Evolutionary conservation across 805 yeast genomes (phyloP), one percentile per base, ranked within the genome.

Genomic region (Cyberlindnera mycetangii): DNA sequence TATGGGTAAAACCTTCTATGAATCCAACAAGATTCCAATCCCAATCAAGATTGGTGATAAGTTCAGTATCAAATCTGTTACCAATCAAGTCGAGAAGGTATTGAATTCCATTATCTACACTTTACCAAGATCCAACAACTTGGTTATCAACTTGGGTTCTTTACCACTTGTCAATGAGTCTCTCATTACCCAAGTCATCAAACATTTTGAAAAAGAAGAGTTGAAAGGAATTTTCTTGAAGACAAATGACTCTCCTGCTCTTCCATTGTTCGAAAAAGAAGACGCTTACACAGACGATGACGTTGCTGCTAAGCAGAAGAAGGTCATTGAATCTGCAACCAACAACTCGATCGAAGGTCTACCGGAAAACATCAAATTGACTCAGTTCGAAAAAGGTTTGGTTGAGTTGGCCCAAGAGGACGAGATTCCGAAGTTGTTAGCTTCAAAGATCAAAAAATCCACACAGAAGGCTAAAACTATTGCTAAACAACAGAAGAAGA

Each of bases 371-470:
- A 69, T 73, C 48, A 72, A 72, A 53, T 67, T 81, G 41, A 68
- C 85, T 39, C 66, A 72, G 20, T 85, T 85, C 64, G 95, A 86
- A 54, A 78, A 77, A 60, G 89, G 89, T 33, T 78, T 90, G 68
- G 74, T 87, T 59, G 96, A 90, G 70, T 86, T 89, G 54, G 84
- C 85, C 45, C 84, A 83, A 55, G 89, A 86, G 50, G 82, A 79
- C 18, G 90, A 80, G 46, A 67, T 83, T 45, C 69, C 75, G 34
- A 72, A 76, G 55, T 70, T 85, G 48, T 73, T 86, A 62, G 81
- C 83, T 37, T 75, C 77, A 53, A 76, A 79, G 60, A 66, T 73
- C 48, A 71, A 69, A 48, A 63, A 68, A 45, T 69, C 71, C 14
- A 64, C 64, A 53, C 65, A 67, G 55, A 45, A 51, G 40, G 49